Base-by-base conservation (phyloP, 495 filamentous ascomycete species). In the Penicillium steckii region DNA sequence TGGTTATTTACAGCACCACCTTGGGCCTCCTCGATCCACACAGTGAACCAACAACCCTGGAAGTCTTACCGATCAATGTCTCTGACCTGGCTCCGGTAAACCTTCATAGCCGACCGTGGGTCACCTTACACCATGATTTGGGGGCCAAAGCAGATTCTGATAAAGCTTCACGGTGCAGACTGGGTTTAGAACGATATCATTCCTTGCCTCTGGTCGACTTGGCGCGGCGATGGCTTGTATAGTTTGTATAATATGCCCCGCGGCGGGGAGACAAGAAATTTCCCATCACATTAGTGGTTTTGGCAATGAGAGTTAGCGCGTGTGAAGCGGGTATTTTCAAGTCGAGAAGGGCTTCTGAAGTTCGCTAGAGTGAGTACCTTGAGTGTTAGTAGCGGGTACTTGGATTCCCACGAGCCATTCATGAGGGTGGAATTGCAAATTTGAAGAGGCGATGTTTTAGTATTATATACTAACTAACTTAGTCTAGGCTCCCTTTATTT, bases 341-440 rank as follows among this genome's bases (percentile, higher is more conserved):
- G 7, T 3, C 24, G 15, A 13, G 25, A 23, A 21, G 23, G 15
- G 3, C 12, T 17, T 30, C 10, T 18, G 26, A 22, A 22, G 33
- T 17, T 45, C 24, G 29, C 33, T 45, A 24, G 38, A 35, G 18
- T 46, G 50, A 46, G 43, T 25, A 52, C 50, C 43, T 46, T 46
- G 12, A 18, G 25, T 15, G 18, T 32, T 46, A 40, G 32, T 46
- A 46, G 42, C 45, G 40, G 50, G 23, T 46, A 46, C 33, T 37
- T 40, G 44, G 41, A 27, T 37, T 15, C 1, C 4, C n/a, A 17
- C 10, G 15, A 6, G 33, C 33, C 33, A 37, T 41, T 41, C 38
- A 41, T 41, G n/a, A 9, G n/a, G 38, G 8, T 1, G 17, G 18
- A 19, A 23, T 41, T 41, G 38, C 9, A 22, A 41, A 19, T 41